Base-by-base conservation (phyloP, 768 basidiomycete genomes). In the Phylloporus rhodoxanthus region DNA sequence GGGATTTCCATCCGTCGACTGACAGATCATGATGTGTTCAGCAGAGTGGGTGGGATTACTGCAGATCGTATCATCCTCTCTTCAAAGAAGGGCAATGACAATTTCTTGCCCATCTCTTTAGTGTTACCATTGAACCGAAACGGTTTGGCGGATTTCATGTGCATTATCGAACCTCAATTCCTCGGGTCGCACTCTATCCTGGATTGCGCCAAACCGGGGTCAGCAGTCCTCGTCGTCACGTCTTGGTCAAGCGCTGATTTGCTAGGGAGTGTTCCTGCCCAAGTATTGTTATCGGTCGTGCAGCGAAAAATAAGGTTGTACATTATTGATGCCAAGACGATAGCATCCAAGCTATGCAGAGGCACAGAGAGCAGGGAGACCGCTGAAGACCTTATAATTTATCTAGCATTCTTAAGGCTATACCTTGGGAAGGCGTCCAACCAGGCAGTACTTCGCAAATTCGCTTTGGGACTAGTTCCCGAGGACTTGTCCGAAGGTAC, bases 351-450 rank as follows among this genome's bases (percentile, higher is more conserved):
- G 25, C 41, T 56, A 29, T 46, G 20, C 37, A 60, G 63, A 9
- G 60, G 66, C n/a, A 63, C 66, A 13, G 51, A 68, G 4, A 53
- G 63, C 8, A 69, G 68, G 48, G 73, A 76, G 36, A 68, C 72
- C 2, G 57, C 79, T 7, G 76, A 86, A 58, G 74, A 71, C 54
- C 67, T 88, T 53, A 61, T 89, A 30, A 77, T 82, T 37, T 80
- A 89, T 57, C 73, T 94, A 25, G 85, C 87, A 1, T 90, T 97
- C 74, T 68, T 97, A 61, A 77, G 90, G 46, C 74, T 98, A 28
- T 98, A 87, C 69, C 72, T 91, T 34, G 88, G 86, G 25, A 68
- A 73, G 43, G 69, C 71, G n/a, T 84, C 82, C 7, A 76, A 70
- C 20, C 77, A 84, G 61, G 63, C 67, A 1, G 65, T 74, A 6